Conservation (phyloP, 2,329 filamentous ascomycete genomes). For the Colletotrichum nymphaeae region DNA sequence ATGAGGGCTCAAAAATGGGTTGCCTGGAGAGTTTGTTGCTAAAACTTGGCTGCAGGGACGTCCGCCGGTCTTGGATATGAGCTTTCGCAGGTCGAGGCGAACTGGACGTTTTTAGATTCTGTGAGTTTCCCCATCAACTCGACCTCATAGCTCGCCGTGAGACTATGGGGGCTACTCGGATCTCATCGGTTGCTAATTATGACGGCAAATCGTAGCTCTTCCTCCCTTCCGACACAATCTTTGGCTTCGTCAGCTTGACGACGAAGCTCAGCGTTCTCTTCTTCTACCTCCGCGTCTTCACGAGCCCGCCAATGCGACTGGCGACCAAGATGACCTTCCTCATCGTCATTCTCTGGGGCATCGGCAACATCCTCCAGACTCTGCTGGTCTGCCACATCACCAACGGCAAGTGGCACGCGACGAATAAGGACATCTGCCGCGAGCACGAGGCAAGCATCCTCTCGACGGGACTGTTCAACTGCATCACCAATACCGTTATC, state of each 20-base stretch:
- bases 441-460: conserved; percentile 51
- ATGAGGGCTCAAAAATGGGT: background rate
- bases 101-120: conserved; percentile 13
- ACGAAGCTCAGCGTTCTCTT: conserved; percentile 54
- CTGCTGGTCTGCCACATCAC: conserved; percentile 42
- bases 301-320: conserved; percentile 43
- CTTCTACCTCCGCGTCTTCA: conserved; percentile 57
- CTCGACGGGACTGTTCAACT: conserved; percentile 52
- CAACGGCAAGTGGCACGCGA: conserved; percentile 32
- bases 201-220: conserved; percentile 42
- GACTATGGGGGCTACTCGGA: background rate
- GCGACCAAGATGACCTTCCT: conserved; percentile 39
- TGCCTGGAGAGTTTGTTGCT: background rate
- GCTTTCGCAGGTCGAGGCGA: conserved; percentile 2
- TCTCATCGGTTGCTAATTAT: background rate
- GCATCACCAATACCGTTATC: conserved; percentile 51
- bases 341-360: conserved; percentile 42
- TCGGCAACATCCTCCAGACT: conserved; percentile 40
- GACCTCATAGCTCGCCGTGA: too few relatives aligned
- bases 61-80: conserved; percentile 41
- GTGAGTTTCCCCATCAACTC: background rate
- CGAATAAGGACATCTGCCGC: conserved; percentile 47
- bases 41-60: conserved; percentile 26
- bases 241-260: conserved; percentile 47
- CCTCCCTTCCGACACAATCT: conserved; percentile 51